phyloP scores from a whole-genome alignment of 371 early-diverging fungal genomes.

The Encephalitozoon hellem region DNA sequence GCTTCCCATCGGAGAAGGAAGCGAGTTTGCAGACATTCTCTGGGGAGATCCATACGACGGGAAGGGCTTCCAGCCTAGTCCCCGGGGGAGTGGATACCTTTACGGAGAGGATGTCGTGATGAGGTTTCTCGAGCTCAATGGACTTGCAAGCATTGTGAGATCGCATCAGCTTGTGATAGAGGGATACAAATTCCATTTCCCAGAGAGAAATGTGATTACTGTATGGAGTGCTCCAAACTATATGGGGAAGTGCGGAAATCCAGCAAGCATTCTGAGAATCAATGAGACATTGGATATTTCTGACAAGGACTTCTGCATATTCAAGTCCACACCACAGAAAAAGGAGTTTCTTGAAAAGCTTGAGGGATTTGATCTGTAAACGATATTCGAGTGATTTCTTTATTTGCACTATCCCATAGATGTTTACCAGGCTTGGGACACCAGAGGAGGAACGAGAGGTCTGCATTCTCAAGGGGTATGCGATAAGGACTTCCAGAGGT shows the following conservation, averaged over 20 bases:
- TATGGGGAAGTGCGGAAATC: conserved; percentile 59
- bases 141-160: conserved; percentile 54
- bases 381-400: neutral
- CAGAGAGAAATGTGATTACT: conserved; percentile 54
- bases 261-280: conserved; percentile 52
- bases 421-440: neutral
- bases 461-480: neutral
- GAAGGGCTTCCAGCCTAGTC: conserved; percentile 48
- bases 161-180: conserved; percentile 61
- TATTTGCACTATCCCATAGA: neutral
- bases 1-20: conserved; percentile 24
- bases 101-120: conserved; percentile 57
- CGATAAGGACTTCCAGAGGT: neutral
- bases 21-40: conserved; percentile 53
- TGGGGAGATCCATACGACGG: conserved; percentile 59
- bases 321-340: conserved; percentile 34
- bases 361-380: neutral
- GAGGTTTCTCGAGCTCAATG: conserved; percentile 57
- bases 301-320: conserved; percentile 44
- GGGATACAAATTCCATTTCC: conserved; percentile 59
- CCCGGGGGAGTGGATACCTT: conserved; percentile 55
- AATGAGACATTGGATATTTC: conserved; percentile 42
- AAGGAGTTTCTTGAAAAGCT: neutral
- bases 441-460: neutral
- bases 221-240: conserved; percentile 62